Conservation (phyloP, 768 basidiomycete genomes). For the Phlebiopsis flavidoalba region DNA sequence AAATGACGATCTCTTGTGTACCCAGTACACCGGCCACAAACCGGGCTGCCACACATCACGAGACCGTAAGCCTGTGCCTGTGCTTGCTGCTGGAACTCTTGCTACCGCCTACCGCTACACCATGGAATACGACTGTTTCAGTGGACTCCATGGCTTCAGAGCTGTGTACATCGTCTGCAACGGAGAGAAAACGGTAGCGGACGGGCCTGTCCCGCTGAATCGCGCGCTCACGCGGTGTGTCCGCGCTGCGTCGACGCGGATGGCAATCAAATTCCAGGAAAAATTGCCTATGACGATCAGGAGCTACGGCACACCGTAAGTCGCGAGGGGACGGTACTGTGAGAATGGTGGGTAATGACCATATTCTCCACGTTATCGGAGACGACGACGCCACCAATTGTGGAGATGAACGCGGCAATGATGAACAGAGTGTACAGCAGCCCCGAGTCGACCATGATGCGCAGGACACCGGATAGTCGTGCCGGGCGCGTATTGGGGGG, state of each 20-base stretch:
- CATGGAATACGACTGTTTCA: too few relatives aligned
- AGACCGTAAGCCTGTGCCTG: too few relatives aligned
- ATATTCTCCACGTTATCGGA: constrained; percentile 1
- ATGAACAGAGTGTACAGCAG: constrained; percentile 7
- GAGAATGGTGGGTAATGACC: constrained; percentile 1
- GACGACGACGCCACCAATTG: constrained; percentile 3
- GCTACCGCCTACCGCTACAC: too few relatives aligned
- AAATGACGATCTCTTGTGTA: too few relatives aligned
- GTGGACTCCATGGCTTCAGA: too few relatives aligned
- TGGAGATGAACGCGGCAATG: background rate
- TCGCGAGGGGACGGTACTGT: background rate
- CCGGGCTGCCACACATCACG: too few relatives aligned
- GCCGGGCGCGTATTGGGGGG: background rate
- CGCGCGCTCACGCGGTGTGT: too few relatives aligned
- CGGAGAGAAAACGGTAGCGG: too few relatives aligned
- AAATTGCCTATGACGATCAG: constrained; percentile 4
- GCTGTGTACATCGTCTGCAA: too few relatives aligned
- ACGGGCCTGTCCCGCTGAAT: too few relatives aligned
- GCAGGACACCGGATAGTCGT: background rate
- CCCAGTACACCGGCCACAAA: too few relatives aligned
- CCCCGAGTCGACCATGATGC: constrained; percentile 11
- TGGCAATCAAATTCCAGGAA: constrained; percentile 9
- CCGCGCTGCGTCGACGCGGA: constrained; percentile 2
- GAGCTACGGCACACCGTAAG: background rate
- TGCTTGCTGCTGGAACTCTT: too few relatives aligned